Base-by-base conservation (phyloP, 73 alveolate species). In the Paramecium bursaria region DNA sequence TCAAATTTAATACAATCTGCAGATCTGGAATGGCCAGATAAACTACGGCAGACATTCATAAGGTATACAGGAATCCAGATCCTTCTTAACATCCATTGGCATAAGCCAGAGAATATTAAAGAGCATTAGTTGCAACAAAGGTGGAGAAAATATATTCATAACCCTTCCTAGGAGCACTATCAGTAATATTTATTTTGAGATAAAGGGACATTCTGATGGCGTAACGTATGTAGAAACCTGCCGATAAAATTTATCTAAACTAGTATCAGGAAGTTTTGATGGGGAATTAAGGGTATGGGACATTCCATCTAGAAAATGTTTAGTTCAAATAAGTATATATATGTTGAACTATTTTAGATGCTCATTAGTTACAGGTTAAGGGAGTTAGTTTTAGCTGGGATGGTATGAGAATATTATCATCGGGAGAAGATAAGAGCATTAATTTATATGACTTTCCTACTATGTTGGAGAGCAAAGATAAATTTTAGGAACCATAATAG, bases 231-330 rank as follows among this genome's bases (percentile, higher is more conserved):
- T 79, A 21, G 76, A 61, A 23, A 50, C 75, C 33, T 79, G 85
- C 82, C 61, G 74, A 52, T 53, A 26, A 19, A 79, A 73, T 9
- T 79, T 79, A 55, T 48, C 76, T 30, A 79, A 79, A 42, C 27
- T 79, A 23, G 77, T 79, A n/a, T 48, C 77, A 19, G 89, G 89
- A 39, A 79, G 85, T 55, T 79, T 49, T 53, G 89, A 79, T 79
- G 89, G 89, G 26, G 89, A 79, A 79, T 25, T 79, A 7, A 39
- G 89, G 39, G 74, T 73, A 21, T 79, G 89, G 89, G 89, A 79
- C 55, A 79, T 79, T 39, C 76, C 89, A 21, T 44, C 50, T 14
- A 54, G 85, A 52, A 79, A 60, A 46, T 53, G 85, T 17, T 73
- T 79, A 53, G 13, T 79, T 5, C 54, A 61, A 67, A 39, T 67